Base-by-base conservation (phyloP, 225 moss, liverwort and hornwort species). In the Sphagnum tenellum region DNA sequence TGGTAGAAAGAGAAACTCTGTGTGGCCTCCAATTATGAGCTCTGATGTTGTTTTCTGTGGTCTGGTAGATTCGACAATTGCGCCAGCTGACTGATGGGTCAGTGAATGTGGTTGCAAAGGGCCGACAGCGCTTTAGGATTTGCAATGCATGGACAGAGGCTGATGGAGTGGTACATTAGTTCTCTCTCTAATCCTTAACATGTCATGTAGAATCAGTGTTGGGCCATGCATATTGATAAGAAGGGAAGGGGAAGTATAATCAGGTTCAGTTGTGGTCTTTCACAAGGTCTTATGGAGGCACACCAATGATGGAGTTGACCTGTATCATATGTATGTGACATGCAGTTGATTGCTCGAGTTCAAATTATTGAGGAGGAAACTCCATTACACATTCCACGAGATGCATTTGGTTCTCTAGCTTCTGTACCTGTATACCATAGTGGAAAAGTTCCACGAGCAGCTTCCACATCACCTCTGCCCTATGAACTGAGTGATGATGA, bases 281-380 rank as follows among this genome's bases (percentile, higher is more conserved):
- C 29, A 29, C 29, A 29, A 29, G 29, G 29, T 29, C 29, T 29
- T 29, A 29, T 29, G 29, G 29, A 29, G 29, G 29, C 29, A 29
- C 29, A 29, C 29, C 1, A 1, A 29, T 1, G 29, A 29, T 29
- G 29, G 29, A 29, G 29, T 29, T 29, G 29, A 29, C 29, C 29
- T 29, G 29, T 29, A 29, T 29, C 29, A 29, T 29, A 29, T 29
- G 29, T 29, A 29, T 29, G 0, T 29, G 29, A 29, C 29, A 29
- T 66, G 67, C 88, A 90, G 94, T 88, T 92, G 66, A 88, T 86
- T 78, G 95, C 95, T 55, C 84, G 84, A 79, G 89, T 95, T 59
- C 95, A 88, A 83, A 92, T 95, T 60, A 92, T 95, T 70, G 86
- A 95, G 70, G 95, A 95, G 72, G 89, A 92, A 74, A 75, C 73